Base-by-base conservation (phyloP, 805 yeast genomes). In the Blastobotrys parvus region DNA sequence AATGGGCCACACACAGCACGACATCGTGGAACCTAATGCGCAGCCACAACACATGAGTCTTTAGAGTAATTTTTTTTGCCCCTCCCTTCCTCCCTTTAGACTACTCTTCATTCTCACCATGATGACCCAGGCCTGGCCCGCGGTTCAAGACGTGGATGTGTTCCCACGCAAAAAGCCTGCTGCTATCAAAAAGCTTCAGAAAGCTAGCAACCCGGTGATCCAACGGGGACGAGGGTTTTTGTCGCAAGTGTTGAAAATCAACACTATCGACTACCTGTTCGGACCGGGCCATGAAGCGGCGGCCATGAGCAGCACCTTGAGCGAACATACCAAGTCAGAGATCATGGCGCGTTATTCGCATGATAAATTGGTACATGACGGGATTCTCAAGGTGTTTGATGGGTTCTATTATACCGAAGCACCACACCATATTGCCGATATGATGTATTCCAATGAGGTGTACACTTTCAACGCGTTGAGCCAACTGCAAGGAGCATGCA, bases 381-480 rank as follows among this genome's bases (percentile, higher is more conserved):
- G 29, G 19, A 32, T 32, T 10, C 11, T 32, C 10, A 32, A 32
- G 35, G 35, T 32, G 35, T 32, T n/a, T 17, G 35, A 32, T 17
- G 35, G 35, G 19, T 17, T n/a, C 11, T 32, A n/a, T 10, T 32
- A 32, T 20, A 32, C 19, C 21, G 19, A 15, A 11, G 11, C 10
- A 10, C 19, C 15, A 17, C 20, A 15, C 20, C 35, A 32, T 17
- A 18, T 32, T 3, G 18, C 19, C 5, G 35, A 32, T 20, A 20
- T 32, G 35, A 15, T 32, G 19, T 32, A 32, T 17, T 17, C 35
- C 35, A 32, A 32, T 17, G 35, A 32, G 21, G 35, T 32, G 5
- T 32, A 32, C 21, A 17, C 35, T 4, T 32, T 32, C 20, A 32
- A 17, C 11, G 35, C 35, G 19, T 20, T 32, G 7, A 13, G 18